Percentiles rank a stretch among this genome's conserved stretches.
These are phyloP conservation scores for Tuber brumale DNA, from an alignment of 495 filamentous ascomycete species.

Conservation along the genomic window DNA sequence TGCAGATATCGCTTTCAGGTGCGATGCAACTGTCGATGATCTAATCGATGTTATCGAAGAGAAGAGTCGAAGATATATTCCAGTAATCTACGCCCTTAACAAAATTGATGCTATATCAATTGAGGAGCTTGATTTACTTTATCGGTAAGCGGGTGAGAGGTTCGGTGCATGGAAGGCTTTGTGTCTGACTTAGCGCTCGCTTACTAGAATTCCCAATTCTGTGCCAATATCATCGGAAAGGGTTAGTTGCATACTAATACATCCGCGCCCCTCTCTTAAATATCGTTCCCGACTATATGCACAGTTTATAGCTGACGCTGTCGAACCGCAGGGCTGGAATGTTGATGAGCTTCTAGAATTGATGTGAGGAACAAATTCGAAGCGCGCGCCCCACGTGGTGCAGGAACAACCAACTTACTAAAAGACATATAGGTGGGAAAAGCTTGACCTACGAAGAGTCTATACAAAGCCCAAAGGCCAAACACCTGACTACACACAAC, in stretches of 20 bases:
- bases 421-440: slow-evolving; percentile 64
- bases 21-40: slow-evolving; percentile 87
- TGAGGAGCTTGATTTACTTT: slow-evolving; percentile 90
- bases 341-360: slow-evolving; percentile 91
- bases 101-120: slow-evolving; percentile 98
- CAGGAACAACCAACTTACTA: slow-evolving; percentile 30
- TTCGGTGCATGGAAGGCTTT: neutral
- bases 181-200: slow-evolving; percentile 3
- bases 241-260: slow-evolving; percentile 18
- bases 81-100: slow-evolving; percentile 96
- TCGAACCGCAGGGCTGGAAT: slow-evolving; percentile 78
- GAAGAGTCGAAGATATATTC: slow-evolving; percentile 91
- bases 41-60: slow-evolving; percentile 94
- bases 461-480: slow-evolving; percentile 91
- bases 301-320: slow-evolving; percentile 11
- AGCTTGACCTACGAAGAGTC: slow-evolving; percentile 79
- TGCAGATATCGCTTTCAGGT: slow-evolving; percentile 96
- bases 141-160: slow-evolving; percentile 50
- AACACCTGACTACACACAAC: slow-evolving; percentile 82
- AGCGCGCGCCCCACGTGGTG: slow-evolving; percentile 18
- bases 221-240: slow-evolving; percentile 88
- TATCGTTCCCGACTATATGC: neutral
- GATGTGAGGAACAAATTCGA: slow-evolving; percentile 54
- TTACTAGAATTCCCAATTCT: slow-evolving; percentile 72
- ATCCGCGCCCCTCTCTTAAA: neutral